Base-by-base conservation (phyloP, 352 stramenopile genomes). In the Nothophytophthora sp. region DNA sequence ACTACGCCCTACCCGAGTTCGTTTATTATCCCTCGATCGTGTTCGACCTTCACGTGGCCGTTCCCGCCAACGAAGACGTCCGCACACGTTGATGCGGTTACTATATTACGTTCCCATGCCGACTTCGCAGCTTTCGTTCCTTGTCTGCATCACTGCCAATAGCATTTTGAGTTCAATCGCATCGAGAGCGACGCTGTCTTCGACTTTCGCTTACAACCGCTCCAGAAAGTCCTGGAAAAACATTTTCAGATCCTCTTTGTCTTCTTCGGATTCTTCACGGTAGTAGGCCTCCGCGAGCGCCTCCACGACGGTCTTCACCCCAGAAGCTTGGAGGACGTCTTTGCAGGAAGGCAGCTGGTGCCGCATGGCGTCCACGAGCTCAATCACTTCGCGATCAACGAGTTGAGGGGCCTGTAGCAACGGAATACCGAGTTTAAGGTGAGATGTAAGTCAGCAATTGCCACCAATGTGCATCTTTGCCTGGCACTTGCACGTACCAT, bases 281-380 rank as follows among this genome's bases (percentile, higher is more conserved):
- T 55, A 2, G 40, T 46, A 25, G 54, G 24, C 30, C 23, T 67
- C 43, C 11, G 63, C 60, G n/a, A 86, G 49, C 0, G 28, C 30
- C 20, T 74, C 47, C 15, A 86, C 67, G 5, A 65, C 50, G 8
- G 53, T 47, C 49, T 83, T 76, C 16, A 88, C 55, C 36, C 65
- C 66, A 0, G 69, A 66, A 10, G 44, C 16, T 16, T 63, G 35
- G 42, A 87, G 77, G 6, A 72, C 66, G 8, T 60, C 34, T 35
- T 76, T 60, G 18, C 81, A 92, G 2, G 45, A 45, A 29, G 81
- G 75, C 12, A 92, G 59, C 49, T 92, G 81, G 42, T 81, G 67
- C 6, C 57, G 52, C 72, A 90, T 86, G 4, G 70, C 72, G 11
- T 80, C 64, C 39, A 92, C 64, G 1, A 82, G 51, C 55, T 92